Evolutionary conservation across 1,139 yeast species (phyloP), one percentile per base, ranked within the genome.

Genomic region (Petasospora fabianii): DNA sequence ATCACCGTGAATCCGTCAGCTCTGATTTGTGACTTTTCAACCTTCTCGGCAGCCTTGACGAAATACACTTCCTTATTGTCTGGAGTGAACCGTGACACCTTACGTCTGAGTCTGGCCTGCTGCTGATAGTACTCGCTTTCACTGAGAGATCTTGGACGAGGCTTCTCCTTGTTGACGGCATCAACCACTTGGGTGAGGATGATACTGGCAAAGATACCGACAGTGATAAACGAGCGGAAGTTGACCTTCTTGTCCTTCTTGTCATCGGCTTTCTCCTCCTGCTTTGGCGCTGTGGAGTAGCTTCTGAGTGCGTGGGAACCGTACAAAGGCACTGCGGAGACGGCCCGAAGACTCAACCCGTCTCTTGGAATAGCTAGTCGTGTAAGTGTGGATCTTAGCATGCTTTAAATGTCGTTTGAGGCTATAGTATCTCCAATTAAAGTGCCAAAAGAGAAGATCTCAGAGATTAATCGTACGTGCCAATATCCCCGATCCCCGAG

Each of bases 141-240:
- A 8, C 48, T 42, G 47, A 53, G 44, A 6, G 51, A 47, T 27
- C 48, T 43, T 7, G 47, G 46, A 7, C 47, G 36, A 8, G 76
- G 77, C 41, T 63, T 60, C 48, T 69, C 73, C 47, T 73, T 72
- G 43, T 77, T 80, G n/a, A 80, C 68, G 21, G 64, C 63, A 22
- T 65, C 62, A 3, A 77, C 76, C 2, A 76, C 79, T 47, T 69
- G 66, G 37, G 67, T 75, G 46, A 84, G 71, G 0, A 73, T 66
- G 13, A 68, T 76, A 7, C 79, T 67, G 3, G 84, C 75, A 12
- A 73, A 55, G n/a, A 72, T 50, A 29, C 75, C 73, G 52, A 75
- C 63, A 31, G 73, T 65, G 34, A 75, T 57, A 24, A 79, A 61
- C 48, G 75, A 75, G 35, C 73, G 63, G 34, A 77, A 55, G 44